Evolutionary conservation across 176 grass and related monocot genomes (phyloP).

Genomic region (Tuctoria greenei): DNA sequence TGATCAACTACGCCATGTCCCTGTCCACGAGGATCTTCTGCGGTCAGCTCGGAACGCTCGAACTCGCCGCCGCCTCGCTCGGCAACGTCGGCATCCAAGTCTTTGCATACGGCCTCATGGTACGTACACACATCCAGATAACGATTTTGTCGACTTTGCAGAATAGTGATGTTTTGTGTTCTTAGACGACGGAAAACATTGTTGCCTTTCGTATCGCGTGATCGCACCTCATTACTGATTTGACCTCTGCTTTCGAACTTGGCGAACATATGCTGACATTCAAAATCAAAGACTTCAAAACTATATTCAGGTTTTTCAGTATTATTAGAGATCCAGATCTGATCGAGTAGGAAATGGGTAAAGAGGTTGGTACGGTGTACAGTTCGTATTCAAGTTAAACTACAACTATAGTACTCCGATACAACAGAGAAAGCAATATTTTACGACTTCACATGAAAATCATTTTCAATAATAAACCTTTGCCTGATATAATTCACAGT

Average conservation of each 20-base stretch:
- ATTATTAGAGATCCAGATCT: neutral
- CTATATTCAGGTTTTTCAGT: neutral
- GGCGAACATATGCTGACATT: neutral
- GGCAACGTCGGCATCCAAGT: constrained; percentile 75
- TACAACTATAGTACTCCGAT: neutral
- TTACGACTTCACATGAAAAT: too few relatives aligned
- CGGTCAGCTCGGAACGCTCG: constrained; percentile 66
- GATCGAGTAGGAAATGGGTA: neutral
- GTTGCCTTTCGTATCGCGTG: too few relatives aligned
- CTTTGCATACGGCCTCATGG: constrained; percentile 80
- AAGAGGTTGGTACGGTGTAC: neutral
- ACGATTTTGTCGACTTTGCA: neutral
- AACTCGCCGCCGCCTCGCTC: constrained; percentile 72
- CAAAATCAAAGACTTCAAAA: too few relatives aligned
- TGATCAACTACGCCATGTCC: constrained; percentile 67
- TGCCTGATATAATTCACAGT: too few relatives aligned
- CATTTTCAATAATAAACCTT: too few relatives aligned
- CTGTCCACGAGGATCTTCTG: constrained; percentile 67
- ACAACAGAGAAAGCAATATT: too few relatives aligned
- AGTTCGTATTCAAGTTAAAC: neutral
- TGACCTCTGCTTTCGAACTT: neutral
- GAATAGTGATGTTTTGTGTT: neutral
- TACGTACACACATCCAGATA: neutral
- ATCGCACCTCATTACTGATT: too few relatives aligned
- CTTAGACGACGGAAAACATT: too few relatives aligned